Evolutionary conservation across 2,329 filamentous ascomycete species (phyloP).

Genomic region (Botryotinia narcissicola): DNA sequence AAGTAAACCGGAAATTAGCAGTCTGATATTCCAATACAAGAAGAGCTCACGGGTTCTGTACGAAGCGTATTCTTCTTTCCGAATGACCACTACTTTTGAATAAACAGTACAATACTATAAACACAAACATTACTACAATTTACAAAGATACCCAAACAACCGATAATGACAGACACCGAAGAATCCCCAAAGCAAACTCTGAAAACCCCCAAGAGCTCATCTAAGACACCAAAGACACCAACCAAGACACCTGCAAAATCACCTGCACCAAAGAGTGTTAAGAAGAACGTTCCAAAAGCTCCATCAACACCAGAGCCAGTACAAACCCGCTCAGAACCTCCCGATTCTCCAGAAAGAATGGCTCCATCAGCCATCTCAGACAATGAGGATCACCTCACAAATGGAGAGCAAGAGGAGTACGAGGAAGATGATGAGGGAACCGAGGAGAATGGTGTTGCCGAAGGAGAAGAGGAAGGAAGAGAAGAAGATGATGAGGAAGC

Average conservation of each 20-base stretch:
- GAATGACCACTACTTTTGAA: conserved; percentile 5
- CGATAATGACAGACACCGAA: conserved; percentile 21
- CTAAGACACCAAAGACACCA: conserved; percentile 10
- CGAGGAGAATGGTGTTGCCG: conserved; percentile 13
- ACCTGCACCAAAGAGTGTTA: conserved; percentile 2
- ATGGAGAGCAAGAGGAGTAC: conserved; percentile 19
- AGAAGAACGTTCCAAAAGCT: conserved; percentile 9
- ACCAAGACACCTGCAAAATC: conserved; percentile 7
- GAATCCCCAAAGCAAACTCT: conserved; percentile 1
- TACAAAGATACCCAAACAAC: conserved; percentile 1
- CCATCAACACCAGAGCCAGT: conserved; percentile 20
- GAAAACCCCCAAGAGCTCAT: conserved; percentile 5
- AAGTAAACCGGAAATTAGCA: conserved; percentile 21
- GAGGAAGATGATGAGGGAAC: conserved; percentile 16
- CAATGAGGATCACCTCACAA: conserved; percentile 18
- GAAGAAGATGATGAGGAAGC: conserved; percentile 40
- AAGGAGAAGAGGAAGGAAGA: conserved; percentile 19
- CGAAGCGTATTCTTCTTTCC: conserved; percentile 2
- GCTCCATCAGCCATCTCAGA: conserved; percentile 17
- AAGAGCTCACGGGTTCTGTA: conserved; percentile 20
- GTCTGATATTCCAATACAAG: conserved; percentile 15
- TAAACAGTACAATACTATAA: neutral
- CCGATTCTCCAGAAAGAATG: conserved; percentile 19
- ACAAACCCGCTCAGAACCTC: conserved; percentile 19
- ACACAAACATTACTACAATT: neutral